Percentiles rank a stretch among this genome's conserved stretches.
Evolutionary conservation across 441 rosid species (phyloP).

Genomic region (Melastoma candidum): DNA sequence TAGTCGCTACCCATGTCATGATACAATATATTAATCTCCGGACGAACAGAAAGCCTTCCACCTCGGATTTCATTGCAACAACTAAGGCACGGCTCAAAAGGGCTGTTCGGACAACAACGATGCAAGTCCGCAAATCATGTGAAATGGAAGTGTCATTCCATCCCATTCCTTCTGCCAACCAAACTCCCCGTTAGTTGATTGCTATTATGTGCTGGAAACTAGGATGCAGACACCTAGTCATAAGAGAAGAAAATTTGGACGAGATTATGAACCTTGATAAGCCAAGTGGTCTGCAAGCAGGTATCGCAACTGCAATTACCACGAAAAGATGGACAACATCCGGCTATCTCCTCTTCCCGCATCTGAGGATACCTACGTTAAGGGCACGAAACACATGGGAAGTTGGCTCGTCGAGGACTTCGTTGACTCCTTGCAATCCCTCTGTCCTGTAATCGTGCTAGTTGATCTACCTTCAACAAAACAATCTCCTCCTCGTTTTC

Average conservation of each 20-base stretch:
- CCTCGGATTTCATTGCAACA: conserved; percentile 77
- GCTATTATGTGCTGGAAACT: too few species aligned
- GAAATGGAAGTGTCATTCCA: too few species aligned
- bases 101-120: conserved; percentile 67
- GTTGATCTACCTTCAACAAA: too few species aligned
- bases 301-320: conserved; percentile 65
- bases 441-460: too few species aligned
- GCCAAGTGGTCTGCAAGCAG: conserved; percentile 61
- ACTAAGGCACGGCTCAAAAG: conserved; percentile 66
- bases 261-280: conserved; percentile 43
- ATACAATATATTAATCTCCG: conserved; percentile 31
- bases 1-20: conserved; percentile 46
- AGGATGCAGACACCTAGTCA: too few species aligned
- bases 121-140: conserved; percentile 38
- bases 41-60: conserved; percentile 32
- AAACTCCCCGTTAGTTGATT: too few species aligned
- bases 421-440: too few species aligned
- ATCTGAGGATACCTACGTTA: conserved; percentile 58
- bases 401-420: background rate
- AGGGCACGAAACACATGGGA: background rate
- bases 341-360: conserved; percentile 35
- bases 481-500: too few species aligned
- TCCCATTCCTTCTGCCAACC: too few species aligned
- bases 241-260: too few species aligned
- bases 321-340: conserved; percentile 63